Percentiles rank a stretch among this genome's conserved stretches.
Evolutionary conservation across 2,329 filamentous ascomycete genomes (phyloP).

Genomic region (Aspergillus neoniger): DNA sequence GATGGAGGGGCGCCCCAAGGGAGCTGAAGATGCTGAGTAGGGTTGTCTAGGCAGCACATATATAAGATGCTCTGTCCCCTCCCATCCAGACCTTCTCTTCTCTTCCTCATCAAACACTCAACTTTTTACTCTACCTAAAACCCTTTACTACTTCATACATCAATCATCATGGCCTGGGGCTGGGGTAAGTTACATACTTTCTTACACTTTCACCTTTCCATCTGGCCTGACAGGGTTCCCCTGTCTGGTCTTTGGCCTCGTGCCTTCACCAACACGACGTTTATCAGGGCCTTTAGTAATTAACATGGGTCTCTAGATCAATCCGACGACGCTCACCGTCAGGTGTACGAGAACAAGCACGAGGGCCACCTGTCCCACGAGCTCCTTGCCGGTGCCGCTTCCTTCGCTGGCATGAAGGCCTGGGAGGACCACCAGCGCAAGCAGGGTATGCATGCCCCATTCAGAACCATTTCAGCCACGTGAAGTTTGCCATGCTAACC

Average conservation of each 20-base stretch:
- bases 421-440: constrained; percentile 74
- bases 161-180: constrained; percentile 38
- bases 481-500: not conserved
- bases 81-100: not conserved
- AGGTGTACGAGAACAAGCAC: constrained; percentile 58
- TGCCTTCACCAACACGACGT: not conserved
- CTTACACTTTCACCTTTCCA: not conserved
- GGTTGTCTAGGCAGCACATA: constrained; percentile 3
- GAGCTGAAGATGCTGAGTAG: constrained; percentile 5
- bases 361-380: constrained; percentile 71
- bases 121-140: constrained; percentile 6
- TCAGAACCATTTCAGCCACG: not conserved
- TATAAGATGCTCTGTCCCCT: constrained; percentile 6
- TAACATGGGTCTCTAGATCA: constrained; percentile 43
- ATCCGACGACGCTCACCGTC: constrained; percentile 55
- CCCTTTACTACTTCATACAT: constrained; percentile 6
- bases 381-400: constrained; percentile 71
- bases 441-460: constrained; percentile 55
- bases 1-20: constrained; percentile 3
- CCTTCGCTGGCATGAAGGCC: constrained; percentile 77
- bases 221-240: not conserved
- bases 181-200: constrained; percentile 30
- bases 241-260: not conserved
- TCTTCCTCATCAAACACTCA: not conserved
- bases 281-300: not conserved